Percentiles rank a stretch among this genome's conserved stretches.
Evolutionary conservation across 2,329 filamentous ascomycete species (phyloP).

Genomic region (Clonostachys rhizophaga): DNA sequence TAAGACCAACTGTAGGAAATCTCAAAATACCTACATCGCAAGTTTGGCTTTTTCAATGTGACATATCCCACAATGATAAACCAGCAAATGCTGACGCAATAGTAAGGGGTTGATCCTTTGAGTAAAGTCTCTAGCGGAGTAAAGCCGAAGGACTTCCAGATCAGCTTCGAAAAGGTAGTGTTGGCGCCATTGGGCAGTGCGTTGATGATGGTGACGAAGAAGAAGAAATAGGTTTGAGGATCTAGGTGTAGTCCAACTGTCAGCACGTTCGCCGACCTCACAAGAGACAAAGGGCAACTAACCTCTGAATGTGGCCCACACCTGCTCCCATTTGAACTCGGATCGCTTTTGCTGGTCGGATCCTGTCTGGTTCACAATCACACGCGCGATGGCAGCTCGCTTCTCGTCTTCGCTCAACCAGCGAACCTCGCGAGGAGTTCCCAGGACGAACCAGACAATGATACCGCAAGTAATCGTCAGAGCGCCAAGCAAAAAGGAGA

Average conservation of each 20-base stretch:
- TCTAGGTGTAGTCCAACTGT: constrained; percentile 3
- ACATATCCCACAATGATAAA: constrained; percentile 13
- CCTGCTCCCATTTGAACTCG: constrained; percentile 19
- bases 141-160: constrained; percentile 24
- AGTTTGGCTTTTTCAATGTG: constrained; percentile 16
- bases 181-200: constrained; percentile 23
- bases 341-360: constrained; percentile 15
- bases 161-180: constrained; percentile 21
- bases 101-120: constrained; percentile 20
- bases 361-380: constrained; percentile 17
- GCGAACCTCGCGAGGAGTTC: constrained; percentile 19
- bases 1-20: too few relatives aligned
- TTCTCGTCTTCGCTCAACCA: constrained; percentile 22
- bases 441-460: not conserved
- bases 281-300: too few relatives aligned
- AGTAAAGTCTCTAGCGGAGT: constrained; percentile 19
- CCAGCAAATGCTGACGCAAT: constrained; percentile 16
- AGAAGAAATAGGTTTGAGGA: constrained; percentile 25
- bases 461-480: too few relatives aligned
- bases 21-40: constrained; percentile 12
- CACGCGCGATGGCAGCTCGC: constrained; percentile 16
- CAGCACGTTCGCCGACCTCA: too few relatives aligned
- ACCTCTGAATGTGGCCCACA: constrained; percentile 13
- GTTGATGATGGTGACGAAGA: constrained; percentile 24
- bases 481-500: too few relatives aligned